Evolutionary conservation across 257 asterid genomes (phyloP).

Genomic region (Solanum etuberosum): DNA sequence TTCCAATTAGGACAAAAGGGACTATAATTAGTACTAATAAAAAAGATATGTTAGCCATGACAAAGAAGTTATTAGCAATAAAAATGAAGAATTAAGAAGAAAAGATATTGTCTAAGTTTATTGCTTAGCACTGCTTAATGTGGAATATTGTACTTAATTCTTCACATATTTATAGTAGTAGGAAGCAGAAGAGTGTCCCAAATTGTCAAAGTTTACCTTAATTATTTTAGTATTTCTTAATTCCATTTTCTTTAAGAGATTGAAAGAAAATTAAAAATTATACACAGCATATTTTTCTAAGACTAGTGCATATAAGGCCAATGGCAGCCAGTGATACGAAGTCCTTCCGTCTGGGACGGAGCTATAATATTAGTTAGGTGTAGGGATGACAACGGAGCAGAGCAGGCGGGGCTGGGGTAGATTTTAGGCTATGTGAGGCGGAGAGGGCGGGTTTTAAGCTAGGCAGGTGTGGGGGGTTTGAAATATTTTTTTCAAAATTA

Average conservation of each 20-base stretch:
- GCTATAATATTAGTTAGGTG: background rate
- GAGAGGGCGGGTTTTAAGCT: no score
- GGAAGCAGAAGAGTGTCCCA: background rate
- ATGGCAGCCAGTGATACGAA: background rate
- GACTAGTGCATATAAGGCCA: background rate
- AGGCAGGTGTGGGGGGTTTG: accelerated
- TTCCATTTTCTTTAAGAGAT: background rate
- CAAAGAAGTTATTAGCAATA: background rate
- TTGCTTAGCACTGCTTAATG: background rate
- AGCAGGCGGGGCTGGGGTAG: no score
- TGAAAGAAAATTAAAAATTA: no score
- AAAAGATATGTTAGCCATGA: background rate
- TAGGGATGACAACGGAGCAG: no score
- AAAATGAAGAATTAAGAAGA: background rate
- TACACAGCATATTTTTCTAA: background rate
- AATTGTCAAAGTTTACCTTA: background rate
- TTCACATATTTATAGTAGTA: background rate
- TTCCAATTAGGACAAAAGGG: background rate
- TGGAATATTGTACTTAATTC: background rate
- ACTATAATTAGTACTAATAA: background rate
- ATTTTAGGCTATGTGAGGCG: no score
- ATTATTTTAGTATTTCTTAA: background rate
- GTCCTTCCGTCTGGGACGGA: background rate
- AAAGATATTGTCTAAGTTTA: background rate
- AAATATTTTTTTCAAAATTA: no score